phyloP scores from a whole-genome alignment of 176 grass and related monocot genomes.

The Triticum urartu region DNA sequence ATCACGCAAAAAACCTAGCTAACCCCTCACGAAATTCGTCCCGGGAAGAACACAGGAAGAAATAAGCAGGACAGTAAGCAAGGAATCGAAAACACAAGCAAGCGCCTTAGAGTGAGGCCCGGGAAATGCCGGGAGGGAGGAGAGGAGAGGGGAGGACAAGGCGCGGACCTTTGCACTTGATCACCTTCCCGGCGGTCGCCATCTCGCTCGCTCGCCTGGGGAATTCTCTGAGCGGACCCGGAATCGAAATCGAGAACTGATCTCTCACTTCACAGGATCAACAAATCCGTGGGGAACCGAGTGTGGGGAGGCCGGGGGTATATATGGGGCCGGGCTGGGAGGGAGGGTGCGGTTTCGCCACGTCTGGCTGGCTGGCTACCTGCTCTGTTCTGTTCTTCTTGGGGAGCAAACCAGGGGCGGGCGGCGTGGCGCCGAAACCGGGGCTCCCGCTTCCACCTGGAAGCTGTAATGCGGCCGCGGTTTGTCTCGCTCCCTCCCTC shows the following conservation, averaged over 20 bases:
- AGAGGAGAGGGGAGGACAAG: background rate
- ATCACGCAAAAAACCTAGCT: background rate
- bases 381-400: background rate
- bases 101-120: background rate
- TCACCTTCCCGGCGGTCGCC: constrained; percentile 66
- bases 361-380: background rate
- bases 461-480: constrained; percentile 12
- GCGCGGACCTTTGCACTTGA: constrained; percentile 81
- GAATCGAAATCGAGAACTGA: background rate
- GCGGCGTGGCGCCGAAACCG: constrained; percentile 33
- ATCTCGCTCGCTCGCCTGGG: constrained; percentile 5
- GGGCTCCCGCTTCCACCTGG: constrained; percentile 30
- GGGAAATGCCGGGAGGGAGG: background rate
- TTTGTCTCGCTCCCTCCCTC: background rate
- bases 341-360: constrained; percentile 19
- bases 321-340: constrained; percentile 17
- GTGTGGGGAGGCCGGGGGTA: background rate
- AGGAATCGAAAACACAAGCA: background rate
- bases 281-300: background rate
- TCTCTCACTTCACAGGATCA: background rate
- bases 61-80: no score
- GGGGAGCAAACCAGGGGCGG: constrained; percentile 34
- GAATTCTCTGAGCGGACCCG: background rate
- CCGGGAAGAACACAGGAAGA: background rate
- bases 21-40: background rate